Evolutionary conservation across 331 rosid species (phyloP), one percentile per base, ranked within the genome.

Genomic region (Stylosanthes scabra): DNA sequence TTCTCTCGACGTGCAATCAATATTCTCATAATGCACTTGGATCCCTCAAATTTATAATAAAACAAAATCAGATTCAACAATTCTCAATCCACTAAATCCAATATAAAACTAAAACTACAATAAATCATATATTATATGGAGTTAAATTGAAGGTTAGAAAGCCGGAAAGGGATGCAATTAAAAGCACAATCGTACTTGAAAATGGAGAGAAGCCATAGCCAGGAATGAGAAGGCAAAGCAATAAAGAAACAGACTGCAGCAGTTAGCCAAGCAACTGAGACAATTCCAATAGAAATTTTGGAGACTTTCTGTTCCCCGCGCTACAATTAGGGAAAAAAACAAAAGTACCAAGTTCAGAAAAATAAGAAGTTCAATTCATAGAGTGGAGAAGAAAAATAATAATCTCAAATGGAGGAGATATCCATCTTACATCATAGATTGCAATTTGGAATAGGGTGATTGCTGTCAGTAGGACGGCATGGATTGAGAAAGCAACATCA

Each of bases 401-500:
- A 56, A 61, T 67, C 71, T 44, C n/a, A 56, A 54, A 5, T 34
- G 73, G 58, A 56, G 60, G 46, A 41, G 59, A 40, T 0, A 68
- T 69, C 64, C 31, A n/a, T 40, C 88, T 44, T 59, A 89, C 98
- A 14, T 93, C 97, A 76, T 91, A 93, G 46, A 93, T 82, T 72
- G 63, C 89, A 77, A 91, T 86, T 77, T 93, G 98, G 39, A 91
- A 81, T 74, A 88, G 70, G 25, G 86, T 81, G 50, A 93, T 13
- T 67, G 86, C 87, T 6, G 98, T 89, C 70, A 91, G 67, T 3
- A 93, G 66, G 81, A 93, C 98, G 62, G 97, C 98, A 62, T 93
- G 97, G 70, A 75, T 71, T 13, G 98, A 93, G 80, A 93, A 93
- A 74, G 98, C 93, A 59, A 93, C 98, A 86, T 93, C 98, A 71